Evolutionary conservation across 306 rosid species (phyloP), one percentile per base, ranked within the genome.

Genomic region (Malus domestica): DNA sequence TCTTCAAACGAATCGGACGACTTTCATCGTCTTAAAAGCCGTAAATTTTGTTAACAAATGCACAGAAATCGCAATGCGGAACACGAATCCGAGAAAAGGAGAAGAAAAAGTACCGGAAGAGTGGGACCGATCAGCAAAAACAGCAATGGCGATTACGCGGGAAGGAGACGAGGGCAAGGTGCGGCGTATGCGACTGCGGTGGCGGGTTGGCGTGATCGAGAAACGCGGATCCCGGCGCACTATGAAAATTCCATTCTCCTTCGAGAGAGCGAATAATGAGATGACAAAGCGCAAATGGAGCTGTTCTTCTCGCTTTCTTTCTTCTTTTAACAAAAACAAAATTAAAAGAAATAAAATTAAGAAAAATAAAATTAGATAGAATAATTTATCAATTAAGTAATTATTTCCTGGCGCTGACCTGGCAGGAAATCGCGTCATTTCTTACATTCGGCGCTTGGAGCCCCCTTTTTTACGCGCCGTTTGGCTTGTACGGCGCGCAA

Each of bases 201-300:
- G 67, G 40, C 18, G 40, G 32, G 40, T 35, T 75, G 67, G 71
- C 51, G 78, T 51, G 89, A 81, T 86, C 84, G 87, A 87, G 81
- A 86, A 84, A 84, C 84, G 89, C 78, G 92, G 94, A 91, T 89
- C 87, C 90, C 89, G 76, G 86, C 55, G 85, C 65, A 57, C 81
- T 64, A 87, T 80, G 59, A 44, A 85, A 81, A 85, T 87, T 86
- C 90, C 96, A 82, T 85, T 27, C 30, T 74, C 45, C 23, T 49
- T 74, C 12, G 54, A 23, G 46, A n/a, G 52, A 30, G 52, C 54
- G 59, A 58, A 54, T 68, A 68, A 19, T 51, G 42, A 62, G 23
- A 81, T 75, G 66, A 20, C 73, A 29, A 45, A 49, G 73, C 67
- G 45, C 58, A 71, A 30, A 35, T 25, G 80, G 20, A 72, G 81